Evolutionary conservation across 2,329 filamentous ascomycete species (phyloP).

Genomic region (Xylaria sp.): DNA sequence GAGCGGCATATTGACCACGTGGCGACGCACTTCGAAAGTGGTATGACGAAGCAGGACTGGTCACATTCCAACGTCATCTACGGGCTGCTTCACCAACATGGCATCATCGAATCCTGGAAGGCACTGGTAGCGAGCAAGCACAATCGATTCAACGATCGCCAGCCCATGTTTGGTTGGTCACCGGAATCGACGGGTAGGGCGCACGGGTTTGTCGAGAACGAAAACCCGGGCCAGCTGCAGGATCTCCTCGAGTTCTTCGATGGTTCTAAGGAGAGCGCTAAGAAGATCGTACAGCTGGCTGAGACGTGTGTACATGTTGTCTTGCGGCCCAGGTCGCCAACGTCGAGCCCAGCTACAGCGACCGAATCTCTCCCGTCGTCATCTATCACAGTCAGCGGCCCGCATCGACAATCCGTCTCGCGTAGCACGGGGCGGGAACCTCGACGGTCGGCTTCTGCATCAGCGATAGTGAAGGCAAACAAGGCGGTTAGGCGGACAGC

Average conservation of each 20-base stretch:
- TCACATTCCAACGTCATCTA: constrained; percentile 76
- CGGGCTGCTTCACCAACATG: constrained; percentile 73
- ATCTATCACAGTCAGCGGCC: constrained; percentile 14
- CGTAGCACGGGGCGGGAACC: constrained; percentile 37
- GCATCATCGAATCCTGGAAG: constrained; percentile 71
- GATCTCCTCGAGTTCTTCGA: constrained; percentile 74
- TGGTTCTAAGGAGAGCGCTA: constrained; percentile 65
- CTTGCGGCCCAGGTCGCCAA: constrained; percentile 46
- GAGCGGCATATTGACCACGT: constrained; percentile 77
- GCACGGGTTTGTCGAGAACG: constrained; percentile 70
- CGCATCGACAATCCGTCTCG: constrained; percentile 25
- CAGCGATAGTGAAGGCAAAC: constrained; percentile 38
- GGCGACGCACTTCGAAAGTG: constrained; percentile 72
- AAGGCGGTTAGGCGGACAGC: constrained; percentile 35
- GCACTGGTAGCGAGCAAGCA: constrained; percentile 61
- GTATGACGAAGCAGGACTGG: constrained; percentile 73
- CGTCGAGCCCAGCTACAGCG: constrained; percentile 29
- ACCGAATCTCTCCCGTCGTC: constrained; percentile 22
- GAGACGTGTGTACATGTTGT: constrained; percentile 54
- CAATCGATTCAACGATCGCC: constrained; percentile 59
- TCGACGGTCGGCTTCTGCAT: constrained; percentile 45
- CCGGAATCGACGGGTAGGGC: constrained; percentile 66
- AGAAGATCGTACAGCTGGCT: constrained; percentile 67
- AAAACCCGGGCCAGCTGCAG: constrained; percentile 71
- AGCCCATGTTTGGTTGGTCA: constrained; percentile 71